These are phyloP conservation scores for Eimeria acervulina DNA, from an alignment of 169 alveolate genomes.

Conservation along the genomic window DNA sequence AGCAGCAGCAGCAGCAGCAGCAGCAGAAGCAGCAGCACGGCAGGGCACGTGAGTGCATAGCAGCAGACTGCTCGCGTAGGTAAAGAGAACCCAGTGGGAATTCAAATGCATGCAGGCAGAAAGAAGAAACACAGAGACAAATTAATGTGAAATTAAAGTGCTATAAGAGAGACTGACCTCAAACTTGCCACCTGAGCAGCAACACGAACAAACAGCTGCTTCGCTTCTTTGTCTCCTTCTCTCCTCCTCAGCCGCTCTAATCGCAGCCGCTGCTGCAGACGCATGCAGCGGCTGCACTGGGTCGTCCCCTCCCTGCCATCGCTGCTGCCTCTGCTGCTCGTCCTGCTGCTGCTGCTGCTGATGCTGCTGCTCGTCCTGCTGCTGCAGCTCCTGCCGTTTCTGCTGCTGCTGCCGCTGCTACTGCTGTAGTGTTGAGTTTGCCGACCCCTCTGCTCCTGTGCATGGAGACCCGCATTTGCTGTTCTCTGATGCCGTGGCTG, in stretches of 20 bases:
- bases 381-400: neutral
- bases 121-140: neutral
- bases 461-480: neutral
- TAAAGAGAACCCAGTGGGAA: too few species aligned
- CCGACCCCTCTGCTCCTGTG: too few species aligned
- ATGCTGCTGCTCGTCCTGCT: neutral
- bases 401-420: neutral
- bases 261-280: slow-evolving; percentile 35
- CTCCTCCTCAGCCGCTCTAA: slow-evolving; percentile 29
- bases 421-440: too few species aligned
- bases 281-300: slow-evolving; percentile 18
- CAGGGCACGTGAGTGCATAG: neutral
- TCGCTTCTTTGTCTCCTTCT: slow-evolving; percentile 17
- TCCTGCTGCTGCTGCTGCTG: slow-evolving; percentile 42
- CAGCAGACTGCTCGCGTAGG: slow-evolving; percentile 36
- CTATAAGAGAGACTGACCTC: neutral
- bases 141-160: neutral
- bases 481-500: neutral
- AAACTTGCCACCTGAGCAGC: neutral
- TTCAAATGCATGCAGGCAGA: neutral
- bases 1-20: slow-evolving; percentile 35
- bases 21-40: neutral
- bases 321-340: slow-evolving; percentile 56
- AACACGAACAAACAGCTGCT: slow-evolving; percentile 11
- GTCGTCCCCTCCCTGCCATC: neutral